These are phyloP conservation scores for Aspergillus fumigatiaffinis DNA, from an alignment of 2,329 filamentous ascomycete species.

Conservation along the genomic window DNA sequence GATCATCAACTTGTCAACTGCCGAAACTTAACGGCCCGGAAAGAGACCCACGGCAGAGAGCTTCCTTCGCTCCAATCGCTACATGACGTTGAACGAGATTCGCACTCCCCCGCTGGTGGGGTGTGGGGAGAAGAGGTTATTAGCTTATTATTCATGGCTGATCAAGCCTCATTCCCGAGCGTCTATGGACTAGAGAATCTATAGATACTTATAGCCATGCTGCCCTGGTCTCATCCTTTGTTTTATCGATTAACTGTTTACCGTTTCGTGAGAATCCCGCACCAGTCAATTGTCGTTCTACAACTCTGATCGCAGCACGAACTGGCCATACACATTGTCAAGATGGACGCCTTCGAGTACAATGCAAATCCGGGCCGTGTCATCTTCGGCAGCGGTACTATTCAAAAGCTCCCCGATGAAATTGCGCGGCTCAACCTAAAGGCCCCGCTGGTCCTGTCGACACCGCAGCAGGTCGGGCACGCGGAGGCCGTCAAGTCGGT, in stretches of 20 bases:
- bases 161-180: slow-evolving; percentile 12
- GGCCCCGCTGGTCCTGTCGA: slow-evolving; percentile 55
- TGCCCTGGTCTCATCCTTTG: not conserved
- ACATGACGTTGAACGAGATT: slow-evolving; percentile 9
- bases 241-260: not conserved
- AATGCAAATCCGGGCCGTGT: slow-evolving; percentile 52
- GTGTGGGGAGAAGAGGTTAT: slow-evolving; percentile 12
- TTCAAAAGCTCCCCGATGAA: slow-evolving; percentile 47
- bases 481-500: slow-evolving; percentile 44
- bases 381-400: slow-evolving; percentile 54
- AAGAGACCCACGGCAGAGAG: slow-evolving; percentile 15
- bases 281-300: not conserved
- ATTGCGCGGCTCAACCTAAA: slow-evolving; percentile 45
- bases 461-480: slow-evolving; percentile 49
- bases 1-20: slow-evolving; percentile 5
- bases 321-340: slow-evolving; percentile 3
- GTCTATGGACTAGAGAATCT: not conserved
- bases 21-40: slow-evolving; percentile 7
- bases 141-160: slow-evolving; percentile 21
- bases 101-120: slow-evolving; percentile 8
- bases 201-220: not conserved
- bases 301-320: not conserved
- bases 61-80: slow-evolving; percentile 9
- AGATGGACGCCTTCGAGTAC: slow-evolving; percentile 56
- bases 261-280: not conserved